Conservation (phyloP, 345 rosid species). For the Abelmoschus esculentus region DNA sequence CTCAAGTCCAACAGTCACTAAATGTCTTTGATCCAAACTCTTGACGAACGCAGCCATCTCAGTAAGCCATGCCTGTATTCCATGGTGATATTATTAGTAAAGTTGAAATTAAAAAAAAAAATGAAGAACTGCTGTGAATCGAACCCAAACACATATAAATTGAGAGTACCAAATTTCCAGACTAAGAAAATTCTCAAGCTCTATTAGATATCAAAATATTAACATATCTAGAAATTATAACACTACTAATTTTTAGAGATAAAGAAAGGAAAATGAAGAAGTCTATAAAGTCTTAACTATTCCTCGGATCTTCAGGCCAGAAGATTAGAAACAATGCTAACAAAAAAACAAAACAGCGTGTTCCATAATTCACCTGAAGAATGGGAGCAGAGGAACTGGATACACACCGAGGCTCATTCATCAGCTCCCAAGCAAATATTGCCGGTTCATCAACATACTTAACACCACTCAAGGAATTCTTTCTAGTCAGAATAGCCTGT, state of each 20-base stretch:
- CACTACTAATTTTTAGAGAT: not conserved
- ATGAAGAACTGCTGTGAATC: not conserved
- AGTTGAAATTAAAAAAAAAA: not conserved
- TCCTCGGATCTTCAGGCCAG: not conserved
- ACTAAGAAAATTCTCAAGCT: not conserved
- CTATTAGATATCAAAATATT: not conserved
- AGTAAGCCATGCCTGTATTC: conserved; percentile 24
- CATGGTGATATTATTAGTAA: not conserved
- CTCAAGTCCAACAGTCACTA: conserved; percentile 38
- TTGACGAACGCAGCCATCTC: conserved; percentile 47
- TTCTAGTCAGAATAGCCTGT: conserved; percentile 38
- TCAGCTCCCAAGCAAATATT: conserved; percentile 54
- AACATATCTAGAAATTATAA: not conserved
- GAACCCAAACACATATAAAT: not conserved
- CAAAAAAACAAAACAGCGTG: not conserved
- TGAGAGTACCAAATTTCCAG: not conserved
- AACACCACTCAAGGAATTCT: conserved; percentile 34
- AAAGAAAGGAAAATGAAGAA: not conserved
- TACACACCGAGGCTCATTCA: conserved; percentile 46
- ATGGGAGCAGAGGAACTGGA: conserved; percentile 30
- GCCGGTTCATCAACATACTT: conserved; percentile 38
- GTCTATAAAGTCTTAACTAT: not conserved
- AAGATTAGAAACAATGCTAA: not conserved
- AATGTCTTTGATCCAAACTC: conserved; percentile 35
- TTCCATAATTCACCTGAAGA: conserved; percentile 32